These are phyloP conservation scores for Aspergillus bertholletiae DNA, from an alignment of 495 filamentous ascomycete species.

Conservation along the genomic window DNA sequence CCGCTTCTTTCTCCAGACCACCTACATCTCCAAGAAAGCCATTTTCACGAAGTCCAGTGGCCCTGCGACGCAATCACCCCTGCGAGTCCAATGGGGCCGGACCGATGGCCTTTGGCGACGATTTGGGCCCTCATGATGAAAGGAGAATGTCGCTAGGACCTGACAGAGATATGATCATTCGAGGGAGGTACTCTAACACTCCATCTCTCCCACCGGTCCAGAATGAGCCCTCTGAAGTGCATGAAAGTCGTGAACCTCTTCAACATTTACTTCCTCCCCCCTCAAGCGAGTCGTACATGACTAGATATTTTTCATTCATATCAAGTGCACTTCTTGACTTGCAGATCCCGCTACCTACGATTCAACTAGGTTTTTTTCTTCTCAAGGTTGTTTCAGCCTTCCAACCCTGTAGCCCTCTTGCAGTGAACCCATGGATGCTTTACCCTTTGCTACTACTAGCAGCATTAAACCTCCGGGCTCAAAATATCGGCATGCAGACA, in stretches of 20 bases:
- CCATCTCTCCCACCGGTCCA: conserved; percentile 22
- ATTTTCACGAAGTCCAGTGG: conserved; percentile 18
- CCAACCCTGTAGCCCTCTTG: conserved; percentile 59
- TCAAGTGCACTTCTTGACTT: conserved; percentile 4
- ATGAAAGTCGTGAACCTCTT: conserved; percentile 34
- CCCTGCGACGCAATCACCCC: conserved; percentile 29
- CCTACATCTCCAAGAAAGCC: conserved; percentile 33
- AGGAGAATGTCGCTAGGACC: conserved; percentile 21
- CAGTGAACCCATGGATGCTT: conserved; percentile 52
- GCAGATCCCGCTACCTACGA: conserved; percentile 23
- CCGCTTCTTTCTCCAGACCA: conserved; percentile 20
- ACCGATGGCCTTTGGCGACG: conserved; percentile 12
- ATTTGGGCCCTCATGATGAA: conserved; percentile 15
- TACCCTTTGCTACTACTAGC: conserved; percentile 62
- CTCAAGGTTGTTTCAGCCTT: conserved; percentile 53
- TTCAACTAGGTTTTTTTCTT: conserved; percentile 48
- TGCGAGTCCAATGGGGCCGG: conserved; percentile 27
- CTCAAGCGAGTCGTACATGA: conserved; percentile 26
- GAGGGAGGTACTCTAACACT: conserved; percentile 27
- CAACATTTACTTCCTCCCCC: conserved; percentile 57
- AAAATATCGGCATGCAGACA: conserved; percentile 23
- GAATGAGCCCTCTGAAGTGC: conserved; percentile 18
- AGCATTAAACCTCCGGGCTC: conserved; percentile 43
- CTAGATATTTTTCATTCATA: conserved; percentile 21
- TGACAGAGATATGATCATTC: conserved; percentile 38